Evolutionary conservation across 192 early-diverging fungal species (phyloP), one percentile per base, ranked within the genome.

Genomic region (Chytriomyces hyalinus): DNA sequence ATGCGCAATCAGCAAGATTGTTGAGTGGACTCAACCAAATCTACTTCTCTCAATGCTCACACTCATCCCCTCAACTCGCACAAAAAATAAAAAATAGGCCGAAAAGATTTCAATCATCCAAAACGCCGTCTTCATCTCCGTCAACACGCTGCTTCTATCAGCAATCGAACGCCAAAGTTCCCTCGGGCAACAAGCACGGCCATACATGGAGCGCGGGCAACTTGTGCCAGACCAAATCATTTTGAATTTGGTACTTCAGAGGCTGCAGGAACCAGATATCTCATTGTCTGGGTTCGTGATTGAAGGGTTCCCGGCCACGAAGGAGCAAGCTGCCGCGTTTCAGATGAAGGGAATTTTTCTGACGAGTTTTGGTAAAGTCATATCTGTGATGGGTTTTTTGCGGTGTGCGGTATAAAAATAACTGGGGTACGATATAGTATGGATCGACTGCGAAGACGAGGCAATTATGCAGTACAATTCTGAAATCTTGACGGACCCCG

Each of bases 221-320:
- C 78, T 87, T n/a, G 88, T 89, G 0, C 84, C 88, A 0, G 88
- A 89, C 65, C 70, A 78, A n/a, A 78, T 89, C 28, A 83, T 89
- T 75, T 70, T 80, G 45, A 82, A 80, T 28, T 65, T 89, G n/a
- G 77, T 89, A 15, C 57, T 80, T 48, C 67, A 79, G 47, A 64
- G 84, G 15, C 79, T 87, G 13, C 78, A 82, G 61, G 84, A 89
- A 43, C 74, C 77, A 20, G 88, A 89, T 57, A 82, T 87, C 4
- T 61, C 66, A 3, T 57, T 61, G 50, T 53, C 73, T 15, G 86
- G 86, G 0, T 87, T 76, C 68, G 77, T 89, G 7, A 73, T 87
- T 13, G 84, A 89, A 67, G 88, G 88, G 11, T 86, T 84, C 61
- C 88, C 88, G 0, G 65, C 83, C 11, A 89, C 85, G 5, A 84